Evolutionary conservation across 345 rosid genomes (phyloP).

Genomic region (Moringa oleifera): DNA sequence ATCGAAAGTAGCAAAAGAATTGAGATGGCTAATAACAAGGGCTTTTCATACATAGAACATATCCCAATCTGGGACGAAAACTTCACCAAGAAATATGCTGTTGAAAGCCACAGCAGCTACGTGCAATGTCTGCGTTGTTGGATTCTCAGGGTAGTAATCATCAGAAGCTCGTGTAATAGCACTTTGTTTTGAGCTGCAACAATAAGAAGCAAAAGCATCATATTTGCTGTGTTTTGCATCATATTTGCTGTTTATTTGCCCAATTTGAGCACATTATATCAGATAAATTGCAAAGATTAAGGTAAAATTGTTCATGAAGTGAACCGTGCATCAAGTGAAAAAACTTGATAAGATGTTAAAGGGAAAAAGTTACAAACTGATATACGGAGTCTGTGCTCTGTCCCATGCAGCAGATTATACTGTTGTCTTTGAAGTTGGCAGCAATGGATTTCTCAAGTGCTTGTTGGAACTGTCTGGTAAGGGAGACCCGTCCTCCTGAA

Average conservation of each 20-base stretch:
- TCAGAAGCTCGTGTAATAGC: slow-evolving; percentile 48
- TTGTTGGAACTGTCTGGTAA: slow-evolving; percentile 40
- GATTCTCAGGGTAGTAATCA: slow-evolving; percentile 48
- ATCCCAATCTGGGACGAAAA: slow-evolving; percentile 58
- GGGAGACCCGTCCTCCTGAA: slow-evolving; percentile 42
- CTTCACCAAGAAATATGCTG: slow-evolving; percentile 58
- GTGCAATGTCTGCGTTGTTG: slow-evolving; percentile 44
- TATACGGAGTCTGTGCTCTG: slow-evolving; percentile 52
- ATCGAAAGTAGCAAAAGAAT: not conserved
- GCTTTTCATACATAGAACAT: slow-evolving; percentile 44
- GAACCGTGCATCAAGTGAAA: not conserved
- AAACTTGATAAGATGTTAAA: not conserved
- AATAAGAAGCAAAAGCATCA: not conserved
- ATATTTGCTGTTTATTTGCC: no score
- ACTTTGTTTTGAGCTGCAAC: slow-evolving; percentile 41
- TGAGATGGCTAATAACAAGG: not conserved
- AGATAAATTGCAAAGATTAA: no score
- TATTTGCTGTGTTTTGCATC: no score
- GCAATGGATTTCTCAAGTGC: slow-evolving; percentile 48
- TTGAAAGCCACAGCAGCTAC: slow-evolving; percentile 52
- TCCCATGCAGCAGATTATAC: slow-evolving; percentile 59
- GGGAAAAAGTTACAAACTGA: slow-evolving; percentile 23
- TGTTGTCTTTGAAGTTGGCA: slow-evolving; percentile 41
- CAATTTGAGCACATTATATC: no score
- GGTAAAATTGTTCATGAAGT: not conserved